Evolutionary conservation across 179 eudicot genomes (phyloP).

Genomic region (Beta lomatogona): DNA sequence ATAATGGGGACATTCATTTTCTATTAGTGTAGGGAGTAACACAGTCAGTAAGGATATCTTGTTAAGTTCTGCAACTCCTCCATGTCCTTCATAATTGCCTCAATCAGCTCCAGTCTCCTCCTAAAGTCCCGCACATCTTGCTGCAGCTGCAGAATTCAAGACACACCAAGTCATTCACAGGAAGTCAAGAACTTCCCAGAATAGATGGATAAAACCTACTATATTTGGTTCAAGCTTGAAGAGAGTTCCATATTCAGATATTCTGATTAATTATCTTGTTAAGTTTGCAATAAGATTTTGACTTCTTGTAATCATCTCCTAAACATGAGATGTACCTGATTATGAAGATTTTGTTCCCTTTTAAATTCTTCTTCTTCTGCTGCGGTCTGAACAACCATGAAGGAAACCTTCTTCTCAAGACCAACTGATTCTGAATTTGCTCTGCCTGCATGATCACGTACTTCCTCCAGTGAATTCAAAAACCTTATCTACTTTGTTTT

Average conservation of each 20-base stretch:
- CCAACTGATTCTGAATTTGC: constrained; percentile 40
- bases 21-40: background rate
- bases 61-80: constrained; percentile 61
- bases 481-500: too few species aligned
- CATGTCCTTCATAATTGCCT: constrained; percentile 53
- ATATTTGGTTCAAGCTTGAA: background rate
- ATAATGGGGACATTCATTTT: background rate
- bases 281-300: background rate
- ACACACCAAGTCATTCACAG: constrained; percentile 11
- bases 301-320: background rate
- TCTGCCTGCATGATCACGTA: constrained; percentile 3
- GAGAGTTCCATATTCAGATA: background rate
- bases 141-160: constrained; percentile 49
- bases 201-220: background rate
- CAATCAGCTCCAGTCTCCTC: constrained; percentile 57
- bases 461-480: constrained; percentile 2
- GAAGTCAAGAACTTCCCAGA: background rate
- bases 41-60: constrained; percentile 58
- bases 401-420: constrained; percentile 46
- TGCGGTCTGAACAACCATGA: constrained; percentile 47
- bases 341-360: constrained; percentile 45
- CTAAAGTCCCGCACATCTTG: constrained; percentile 48
- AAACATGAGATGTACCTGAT: constrained; percentile 40
- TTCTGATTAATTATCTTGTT: background rate
- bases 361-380: constrained; percentile 48